Evolutionary conservation across 768 basidiomycete genomes (phyloP).

Genomic region (Auriscalpium microsporum): DNA sequence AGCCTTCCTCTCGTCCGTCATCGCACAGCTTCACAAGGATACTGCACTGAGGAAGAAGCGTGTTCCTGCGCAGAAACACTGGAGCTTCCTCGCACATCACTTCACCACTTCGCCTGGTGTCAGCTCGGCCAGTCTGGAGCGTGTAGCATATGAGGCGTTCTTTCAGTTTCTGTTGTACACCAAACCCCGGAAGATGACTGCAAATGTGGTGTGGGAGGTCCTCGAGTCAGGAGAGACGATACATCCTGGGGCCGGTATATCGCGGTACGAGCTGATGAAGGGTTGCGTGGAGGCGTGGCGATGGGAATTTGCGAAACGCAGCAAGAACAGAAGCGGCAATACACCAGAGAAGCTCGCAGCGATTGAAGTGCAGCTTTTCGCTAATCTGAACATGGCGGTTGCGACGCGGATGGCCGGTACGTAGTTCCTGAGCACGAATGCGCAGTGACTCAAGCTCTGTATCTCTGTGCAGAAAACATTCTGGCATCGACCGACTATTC

Average conservation of each 20-base stretch:
- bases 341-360: too few relatives aligned
- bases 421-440: slow-evolving; percentile 7
- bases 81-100: slow-evolving; percentile 22
- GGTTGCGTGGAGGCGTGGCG: slow-evolving; percentile 45
- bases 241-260: slow-evolving; percentile 9
- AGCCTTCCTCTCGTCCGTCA: too few relatives aligned
- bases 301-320: slow-evolving; percentile 22
- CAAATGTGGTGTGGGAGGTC: slow-evolving; percentile 65
- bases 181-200: slow-evolving; percentile 59
- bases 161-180: slow-evolving; percentile 73
- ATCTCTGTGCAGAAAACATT: slow-evolving; percentile 48
- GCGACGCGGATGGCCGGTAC: slow-evolving; percentile 60
- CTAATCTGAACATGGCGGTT: slow-evolving; percentile 40
- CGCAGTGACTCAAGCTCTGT: background rate
- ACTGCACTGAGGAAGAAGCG: slow-evolving; percentile 2
- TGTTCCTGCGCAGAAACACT: slow-evolving; percentile 40
- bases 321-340: slow-evolving; percentile 12
- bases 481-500: slow-evolving; percentile 38
- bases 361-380: too few relatives aligned
- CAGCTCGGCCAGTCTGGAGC: slow-evolving; percentile 26
- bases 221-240: slow-evolving; percentile 32
- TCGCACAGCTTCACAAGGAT: too few relatives aligned
- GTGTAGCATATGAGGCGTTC: slow-evolving; percentile 28
- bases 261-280: slow-evolving; percentile 37
- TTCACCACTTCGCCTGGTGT: slow-evolving; percentile 25